These are phyloP conservation scores for Saccharum hybrid DNA, from an alignment of 202 grass and related monocot species.

Conservation along the genomic window DNA sequence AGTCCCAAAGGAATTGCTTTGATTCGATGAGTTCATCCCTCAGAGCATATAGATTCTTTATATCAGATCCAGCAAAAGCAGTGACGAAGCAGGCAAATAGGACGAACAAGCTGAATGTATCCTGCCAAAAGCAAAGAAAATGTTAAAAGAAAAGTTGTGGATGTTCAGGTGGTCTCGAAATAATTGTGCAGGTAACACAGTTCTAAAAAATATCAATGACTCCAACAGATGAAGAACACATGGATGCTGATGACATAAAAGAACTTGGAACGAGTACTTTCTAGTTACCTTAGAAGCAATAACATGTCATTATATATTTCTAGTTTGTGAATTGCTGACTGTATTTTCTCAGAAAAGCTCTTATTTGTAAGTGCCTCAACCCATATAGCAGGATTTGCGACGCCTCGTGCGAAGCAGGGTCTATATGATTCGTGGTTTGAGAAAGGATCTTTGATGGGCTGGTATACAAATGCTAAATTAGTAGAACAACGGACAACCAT, in stretches of 20 bases:
- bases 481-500: background rate
- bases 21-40: conserved; percentile 43
- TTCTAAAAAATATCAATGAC: background rate
- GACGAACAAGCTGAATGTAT: conserved; percentile 35
- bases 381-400: background rate
- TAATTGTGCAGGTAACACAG: conserved; percentile 1
- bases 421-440: background rate
- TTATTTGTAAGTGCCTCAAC: background rate
- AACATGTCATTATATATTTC: background rate
- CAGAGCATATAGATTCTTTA: conserved; percentile 56
- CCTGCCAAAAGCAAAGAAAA: conserved; percentile 45
- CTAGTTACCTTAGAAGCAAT: background rate
- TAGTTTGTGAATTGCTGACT: background rate
- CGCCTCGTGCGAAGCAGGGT: background rate
- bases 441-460: background rate
- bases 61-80: conserved; percentile 47
- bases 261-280: background rate
- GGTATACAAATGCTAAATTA: background rate
- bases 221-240: background rate
- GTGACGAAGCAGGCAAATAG: conserved; percentile 37
- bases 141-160: background rate
- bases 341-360: background rate
- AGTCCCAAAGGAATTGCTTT: conserved; percentile 50
- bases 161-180: background rate
- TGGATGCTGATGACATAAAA: background rate